These are phyloP conservation scores for Dimocarpus longan DNA, from an alignment of 345 rosid genomes.

Conservation along the genomic window DNA sequence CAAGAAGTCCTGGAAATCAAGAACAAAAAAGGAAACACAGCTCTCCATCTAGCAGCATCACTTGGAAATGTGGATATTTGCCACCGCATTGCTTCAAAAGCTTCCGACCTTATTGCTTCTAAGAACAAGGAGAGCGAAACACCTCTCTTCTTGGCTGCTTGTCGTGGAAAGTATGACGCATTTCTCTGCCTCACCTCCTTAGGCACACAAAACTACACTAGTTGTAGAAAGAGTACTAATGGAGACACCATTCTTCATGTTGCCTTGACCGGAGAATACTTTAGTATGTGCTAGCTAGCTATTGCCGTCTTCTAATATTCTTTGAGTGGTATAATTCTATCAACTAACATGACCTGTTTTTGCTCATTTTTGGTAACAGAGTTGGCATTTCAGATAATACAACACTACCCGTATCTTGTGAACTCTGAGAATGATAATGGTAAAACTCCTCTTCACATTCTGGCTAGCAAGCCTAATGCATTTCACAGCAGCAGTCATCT, in stretches of 20 bases:
- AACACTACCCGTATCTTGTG: constrained; percentile 4
- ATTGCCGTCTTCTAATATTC: neutral
- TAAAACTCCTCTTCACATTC: constrained; percentile 22
- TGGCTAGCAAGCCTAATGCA: constrained; percentile 24
- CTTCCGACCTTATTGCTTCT: neutral
- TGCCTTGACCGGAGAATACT: constrained; percentile 29
- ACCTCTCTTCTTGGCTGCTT: constrained; percentile 30
- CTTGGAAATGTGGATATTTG: constrained; percentile 30
- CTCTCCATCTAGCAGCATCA: constrained; percentile 29
- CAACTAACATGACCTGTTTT: neutral
- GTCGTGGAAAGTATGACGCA: constrained; percentile 22
- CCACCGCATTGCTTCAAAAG: constrained; percentile 10
- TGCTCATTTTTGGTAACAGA: neutral
- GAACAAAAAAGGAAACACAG: constrained; percentile 28
- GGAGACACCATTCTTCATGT: constrained; percentile 37
- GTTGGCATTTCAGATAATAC: constrained; percentile 26
- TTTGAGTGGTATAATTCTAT: too few species aligned
- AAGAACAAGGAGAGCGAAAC: constrained; percentile 20
- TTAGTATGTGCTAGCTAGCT: constrained; percentile 15
- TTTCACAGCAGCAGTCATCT: constrained; percentile 21
- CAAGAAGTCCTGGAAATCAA: neutral
- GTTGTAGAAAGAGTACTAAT: neutral
- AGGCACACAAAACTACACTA: neutral
- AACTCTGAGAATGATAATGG: constrained; percentile 7
- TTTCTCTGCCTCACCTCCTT: constrained; percentile 20